These are phyloP conservation scores for Byssothecium circinans DNA, from an alignment of 2,329 filamentous ascomycete genomes.

Conservation along the genomic window DNA sequence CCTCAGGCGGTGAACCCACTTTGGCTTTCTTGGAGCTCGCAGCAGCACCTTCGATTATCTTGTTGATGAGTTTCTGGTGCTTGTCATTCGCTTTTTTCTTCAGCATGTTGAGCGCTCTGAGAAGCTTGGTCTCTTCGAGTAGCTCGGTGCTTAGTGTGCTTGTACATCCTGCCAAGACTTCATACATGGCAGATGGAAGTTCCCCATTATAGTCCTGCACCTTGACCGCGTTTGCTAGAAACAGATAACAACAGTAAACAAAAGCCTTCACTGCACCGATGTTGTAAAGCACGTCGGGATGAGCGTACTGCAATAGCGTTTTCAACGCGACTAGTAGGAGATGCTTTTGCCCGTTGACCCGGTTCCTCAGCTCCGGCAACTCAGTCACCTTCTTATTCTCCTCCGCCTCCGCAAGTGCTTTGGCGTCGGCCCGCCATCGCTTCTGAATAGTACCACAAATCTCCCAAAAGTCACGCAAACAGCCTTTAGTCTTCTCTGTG, in stretches of 20 bases:
- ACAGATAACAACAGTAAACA: conserved; percentile 52
- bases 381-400: conserved; percentile 59
- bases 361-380: conserved; percentile 57
- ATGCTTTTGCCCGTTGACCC: conserved; percentile 60
- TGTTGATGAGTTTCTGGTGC: conserved; percentile 62
- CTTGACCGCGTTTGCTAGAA: conserved; percentile 52
- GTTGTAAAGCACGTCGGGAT: conserved; percentile 49
- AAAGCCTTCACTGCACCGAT: conserved; percentile 44
- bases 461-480: conserved; percentile 61
- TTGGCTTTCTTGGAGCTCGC: conserved; percentile 46
- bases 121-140: conserved; percentile 66
- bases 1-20: conserved; percentile 29
- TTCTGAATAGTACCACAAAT: conserved; percentile 62
- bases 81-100: conserved; percentile 67
- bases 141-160: conserved; percentile 63
- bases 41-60: conserved; percentile 53
- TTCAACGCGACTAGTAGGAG: conserved; percentile 57
- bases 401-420: conserved; percentile 60
- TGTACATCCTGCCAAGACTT: conserved; percentile 60
- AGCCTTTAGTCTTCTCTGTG: conserved; percentile 56
- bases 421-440: conserved; percentile 61
- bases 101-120: conserved; percentile 64
- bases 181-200: conserved; percentile 47
- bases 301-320: conserved; percentile 50
- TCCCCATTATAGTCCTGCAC: conserved; percentile 49